Evolutionary conservation across 371 early-diverging fungal genomes (phyloP).

Genomic region (Chytridium lagenaria): DNA sequence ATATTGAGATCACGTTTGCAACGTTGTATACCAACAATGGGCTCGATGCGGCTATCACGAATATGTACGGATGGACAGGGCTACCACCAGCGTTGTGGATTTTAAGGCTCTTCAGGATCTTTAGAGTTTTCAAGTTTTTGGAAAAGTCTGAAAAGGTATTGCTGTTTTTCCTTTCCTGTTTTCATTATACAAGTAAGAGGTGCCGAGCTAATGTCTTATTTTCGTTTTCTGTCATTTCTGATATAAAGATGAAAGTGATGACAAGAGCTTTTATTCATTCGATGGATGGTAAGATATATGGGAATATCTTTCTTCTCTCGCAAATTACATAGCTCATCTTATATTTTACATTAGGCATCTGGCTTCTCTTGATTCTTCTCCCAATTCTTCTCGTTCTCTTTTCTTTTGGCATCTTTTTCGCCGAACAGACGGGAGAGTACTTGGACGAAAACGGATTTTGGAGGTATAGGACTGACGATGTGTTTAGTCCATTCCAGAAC

Average conservation of each 20-base stretch:
- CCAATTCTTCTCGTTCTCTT: constrained; percentile 35
- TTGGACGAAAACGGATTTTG: constrained; percentile 16
- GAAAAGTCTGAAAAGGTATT: constrained; percentile 27
- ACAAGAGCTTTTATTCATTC: constrained; percentile 16
- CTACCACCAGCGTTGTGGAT: neutral
- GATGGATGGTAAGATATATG: constrained; percentile 27
- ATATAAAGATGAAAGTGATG: constrained; percentile 15
- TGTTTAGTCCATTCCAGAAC: neutral
- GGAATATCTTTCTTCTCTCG: neutral
- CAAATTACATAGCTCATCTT: neutral
- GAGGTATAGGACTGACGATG: constrained; percentile 7
- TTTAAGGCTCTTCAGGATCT: constrained; percentile 12
- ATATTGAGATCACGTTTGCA: neutral
- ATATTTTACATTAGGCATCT: constrained; percentile 4
- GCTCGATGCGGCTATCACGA: neutral
- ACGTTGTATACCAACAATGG: neutral
- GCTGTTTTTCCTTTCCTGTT: neutral
- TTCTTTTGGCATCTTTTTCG: constrained; percentile 27
- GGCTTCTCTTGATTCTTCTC: constrained; percentile 19
- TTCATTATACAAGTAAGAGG: neutral
- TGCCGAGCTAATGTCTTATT: too few species aligned
- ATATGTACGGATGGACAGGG: constrained; percentile 19
- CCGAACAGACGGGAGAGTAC: constrained; percentile 21
- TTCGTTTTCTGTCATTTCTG: too few species aligned
- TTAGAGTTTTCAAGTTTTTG: constrained; percentile 19